Evolutionary conservation across 768 basidiomycete genomes (phyloP), one percentile per base, ranked within the genome.

Genomic region (Rubroboletus pulcherrimus): DNA sequence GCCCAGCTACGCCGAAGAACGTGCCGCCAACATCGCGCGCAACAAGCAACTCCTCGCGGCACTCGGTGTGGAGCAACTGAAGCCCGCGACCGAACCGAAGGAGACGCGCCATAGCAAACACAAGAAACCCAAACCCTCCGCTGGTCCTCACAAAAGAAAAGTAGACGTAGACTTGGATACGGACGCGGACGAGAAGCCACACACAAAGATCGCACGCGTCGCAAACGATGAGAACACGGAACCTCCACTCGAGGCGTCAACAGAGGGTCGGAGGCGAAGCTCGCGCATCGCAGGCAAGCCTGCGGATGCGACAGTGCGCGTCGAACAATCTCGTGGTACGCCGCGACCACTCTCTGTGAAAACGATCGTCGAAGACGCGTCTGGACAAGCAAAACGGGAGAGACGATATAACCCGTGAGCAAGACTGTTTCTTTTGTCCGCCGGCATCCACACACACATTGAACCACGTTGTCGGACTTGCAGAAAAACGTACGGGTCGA

Each of bases 401-500:
- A 69, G 75, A 57, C 65, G 55, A 17, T 62, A 78, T 30, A 67
- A 71, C 31, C 69, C 70, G 71, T 73, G 42, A 66, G 70, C 39
- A 1, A 5, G 10, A 2, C 1, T 17, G 4, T 40, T 38, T 4
- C 26, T n/a, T 24, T 41, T 24, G 9, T 46, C 6, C 7, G 2
- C 6, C 0, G 67, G 61, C 39, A 66, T 71, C 9, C 64, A 70
- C 29, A 29, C 72, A 24, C n/a, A n/a, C n/a, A n/a, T 24, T 45
- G 35, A 30, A 21, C 21, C 14, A 10, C 46, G 19, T 19, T 19
- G 52, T 63, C 42, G 39, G 26, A 19, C 47, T 4, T 26, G 53
- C 56, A 91, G 89, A 11, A 94, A 93, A 73, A 79, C 73, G 2
- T 94, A 84, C 69, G 94, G 94, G 0, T 62, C 77, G 34, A 95